A percentile compares a stretch with the other conserved stretches of the same genome.
These are phyloP conservation scores for Cotoneaster glaucophyllus DNA, from an alignment of 306 rosid species.

Conservation along the genomic window DNA sequence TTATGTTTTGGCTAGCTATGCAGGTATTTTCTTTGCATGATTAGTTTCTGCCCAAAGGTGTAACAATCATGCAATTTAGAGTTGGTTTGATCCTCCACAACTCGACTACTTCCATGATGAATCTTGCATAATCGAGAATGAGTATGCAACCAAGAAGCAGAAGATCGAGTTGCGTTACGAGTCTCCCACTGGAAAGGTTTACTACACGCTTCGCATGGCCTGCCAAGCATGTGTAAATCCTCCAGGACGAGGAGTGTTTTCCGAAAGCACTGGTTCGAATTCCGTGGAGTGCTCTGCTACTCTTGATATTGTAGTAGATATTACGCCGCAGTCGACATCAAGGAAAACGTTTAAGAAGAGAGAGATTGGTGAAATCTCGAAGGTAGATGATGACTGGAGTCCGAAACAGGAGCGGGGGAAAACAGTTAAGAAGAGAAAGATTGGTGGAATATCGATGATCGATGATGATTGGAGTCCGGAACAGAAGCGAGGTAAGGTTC, in stretches of 20 bases:
- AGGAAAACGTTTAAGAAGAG: constrained; percentile 5
- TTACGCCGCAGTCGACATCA: background rate
- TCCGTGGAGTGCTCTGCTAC: no score
- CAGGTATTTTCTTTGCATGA: no score
- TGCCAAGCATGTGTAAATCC: constrained; percentile 28
- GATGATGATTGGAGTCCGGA: background rate
- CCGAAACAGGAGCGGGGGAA: background rate
- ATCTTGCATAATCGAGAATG: no score
- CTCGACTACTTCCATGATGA: no score
- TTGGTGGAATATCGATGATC: background rate
- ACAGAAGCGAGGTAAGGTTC: background rate
- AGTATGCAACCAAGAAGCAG: constrained; percentile 12
- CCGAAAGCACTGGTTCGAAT: background rate
- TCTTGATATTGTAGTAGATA: background rate
- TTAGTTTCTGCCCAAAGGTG: no score
- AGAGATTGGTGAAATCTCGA: background rate
- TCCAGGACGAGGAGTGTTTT: background rate
- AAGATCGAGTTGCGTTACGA: constrained; percentile 47
- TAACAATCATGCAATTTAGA: no score
- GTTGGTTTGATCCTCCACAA: no score
- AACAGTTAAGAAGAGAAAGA: constrained; percentile 6
- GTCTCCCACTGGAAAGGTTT: constrained; percentile 38
- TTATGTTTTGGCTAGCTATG: no score
- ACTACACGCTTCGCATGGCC: constrained; percentile 44
- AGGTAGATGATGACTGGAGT: background rate